A percentile compares a stretch with the other conserved stretches of the same genome.
Conservation (phyloP, 1,284 basidiomycete species). For the Cryptococcus maquisensis region DNA sequence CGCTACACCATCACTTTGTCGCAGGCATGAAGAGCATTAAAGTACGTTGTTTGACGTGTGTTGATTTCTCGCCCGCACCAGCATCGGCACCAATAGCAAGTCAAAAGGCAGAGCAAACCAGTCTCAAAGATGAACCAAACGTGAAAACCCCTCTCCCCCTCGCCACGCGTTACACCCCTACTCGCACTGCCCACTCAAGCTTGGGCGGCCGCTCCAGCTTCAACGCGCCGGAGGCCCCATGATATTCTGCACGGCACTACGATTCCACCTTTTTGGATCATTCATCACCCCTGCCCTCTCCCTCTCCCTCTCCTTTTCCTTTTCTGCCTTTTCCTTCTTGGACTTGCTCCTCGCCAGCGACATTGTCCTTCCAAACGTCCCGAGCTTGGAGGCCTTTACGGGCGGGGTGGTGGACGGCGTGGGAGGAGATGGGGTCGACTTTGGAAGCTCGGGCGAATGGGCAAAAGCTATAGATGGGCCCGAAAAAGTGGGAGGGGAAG, state of each 20-base stretch:
- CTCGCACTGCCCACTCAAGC: no score
- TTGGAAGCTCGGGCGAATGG: slow-evolving; percentile 9
- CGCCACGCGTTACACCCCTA: no score
- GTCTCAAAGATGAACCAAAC: no score
- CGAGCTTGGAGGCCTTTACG: slow-evolving; percentile 20
- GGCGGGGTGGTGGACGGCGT: not conserved
- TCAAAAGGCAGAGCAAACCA: no score
- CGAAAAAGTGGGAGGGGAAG: not conserved
- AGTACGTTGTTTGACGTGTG: no score
- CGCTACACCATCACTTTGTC: no score
- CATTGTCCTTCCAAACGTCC: slow-evolving; percentile 28
- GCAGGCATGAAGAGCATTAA: no score
- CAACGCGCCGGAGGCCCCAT: slow-evolving; percentile 31
- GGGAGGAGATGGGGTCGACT: not conserved
- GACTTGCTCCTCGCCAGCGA: slow-evolving; percentile 16
- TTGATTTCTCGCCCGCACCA: no score
- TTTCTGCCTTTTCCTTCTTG: slow-evolving; percentile 22
- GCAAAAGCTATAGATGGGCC: slow-evolving; percentile 9
- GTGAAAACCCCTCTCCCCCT: no score
- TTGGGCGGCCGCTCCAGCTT: no score
- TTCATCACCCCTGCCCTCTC: slow-evolving; percentile 23
- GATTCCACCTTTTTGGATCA: slow-evolving; percentile 41
- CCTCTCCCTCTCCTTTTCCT: slow-evolving; percentile 14
- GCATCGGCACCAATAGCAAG: no score
- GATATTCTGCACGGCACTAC: slow-evolving; percentile 40